Evolutionary conservation across 75 land plant genomes (phyloP).

Genomic region (Pinus taeda): DNA sequence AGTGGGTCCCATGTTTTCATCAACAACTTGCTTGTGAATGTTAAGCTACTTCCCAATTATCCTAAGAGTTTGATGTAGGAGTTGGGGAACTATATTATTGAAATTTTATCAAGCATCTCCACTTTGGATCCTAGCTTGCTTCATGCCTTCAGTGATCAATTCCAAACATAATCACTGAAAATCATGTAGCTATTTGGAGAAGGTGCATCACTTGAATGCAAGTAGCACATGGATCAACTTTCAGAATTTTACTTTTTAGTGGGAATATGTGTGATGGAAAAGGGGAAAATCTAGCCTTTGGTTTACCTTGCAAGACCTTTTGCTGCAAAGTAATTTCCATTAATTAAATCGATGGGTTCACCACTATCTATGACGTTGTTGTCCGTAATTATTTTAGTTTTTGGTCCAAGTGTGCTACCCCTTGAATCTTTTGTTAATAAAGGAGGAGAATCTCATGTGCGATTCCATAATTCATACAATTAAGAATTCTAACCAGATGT

Average conservation of each 20-base stretch:
- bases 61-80: too few species aligned
- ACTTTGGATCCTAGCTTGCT: conserved; percentile 32
- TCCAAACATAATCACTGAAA: conserved; percentile 46
- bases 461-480: too few species aligned
- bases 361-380: too few species aligned
- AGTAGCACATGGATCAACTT: conserved; percentile 23
- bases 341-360: conserved; percentile 31
- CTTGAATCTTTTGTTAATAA: too few species aligned
- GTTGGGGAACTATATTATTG: conserved; percentile 62
- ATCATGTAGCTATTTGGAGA: conserved; percentile 30
- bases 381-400: too few species aligned
- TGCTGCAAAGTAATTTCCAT: conserved; percentile 51
- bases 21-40: too few species aligned
- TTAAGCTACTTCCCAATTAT: too few species aligned
- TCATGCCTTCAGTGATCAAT: conserved; percentile 38
- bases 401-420: too few species aligned
- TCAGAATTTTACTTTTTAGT: conserved; percentile 35
- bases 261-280: conserved; percentile 27
- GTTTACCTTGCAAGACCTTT: conserved; percentile 52
- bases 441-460: too few species aligned
- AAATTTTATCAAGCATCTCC: conserved; percentile 46
- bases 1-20: too few species aligned
- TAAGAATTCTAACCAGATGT: too few species aligned
- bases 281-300: conserved; percentile 45
- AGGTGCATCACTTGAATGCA: conserved; percentile 7